These are phyloP conservation scores for Diophrys appendiculata DNA, from an alignment of 73 alveolate genomes.

Conservation along the genomic window DNA sequence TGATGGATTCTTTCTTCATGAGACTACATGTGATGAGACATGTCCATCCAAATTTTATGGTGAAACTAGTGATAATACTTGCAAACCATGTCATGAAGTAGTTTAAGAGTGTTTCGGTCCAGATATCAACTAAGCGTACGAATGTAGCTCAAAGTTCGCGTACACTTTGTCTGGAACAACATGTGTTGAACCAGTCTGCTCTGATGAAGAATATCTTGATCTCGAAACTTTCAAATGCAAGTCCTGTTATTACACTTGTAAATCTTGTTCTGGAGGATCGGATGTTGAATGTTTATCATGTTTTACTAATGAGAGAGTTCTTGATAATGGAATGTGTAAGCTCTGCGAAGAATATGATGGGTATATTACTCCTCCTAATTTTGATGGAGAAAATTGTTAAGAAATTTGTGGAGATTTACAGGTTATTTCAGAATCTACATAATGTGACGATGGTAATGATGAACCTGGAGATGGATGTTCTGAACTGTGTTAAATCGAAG, in stretches of 20 bases:
- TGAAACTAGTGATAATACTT: not conserved
- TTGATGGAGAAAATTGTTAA: not conserved
- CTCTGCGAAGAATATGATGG: not conserved
- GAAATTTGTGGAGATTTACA: not conserved
- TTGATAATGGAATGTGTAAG: not conserved
- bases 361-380: not conserved
- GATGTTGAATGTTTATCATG: not conserved
- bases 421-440: not conserved
- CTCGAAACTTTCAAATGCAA: not conserved
- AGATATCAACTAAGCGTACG: not conserved
- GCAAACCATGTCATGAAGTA: not conserved
- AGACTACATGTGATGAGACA: not conserved
- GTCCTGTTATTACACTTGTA: not conserved
- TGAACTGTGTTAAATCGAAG: not conserved
- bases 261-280: not conserved
- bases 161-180: not conserved
- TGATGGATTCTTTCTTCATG: not conserved
- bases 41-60: not conserved
- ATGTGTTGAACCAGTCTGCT: not conserved
- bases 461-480: not conserved
- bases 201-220: not conserved
- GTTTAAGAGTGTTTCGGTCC: not conserved
- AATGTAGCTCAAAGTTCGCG: not conserved
- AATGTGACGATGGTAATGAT: conserved; percentile 9
- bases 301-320: not conserved